These are phyloP conservation scores for Esteya vermicola DNA, from an alignment of 2,329 filamentous ascomycete genomes.

Conservation along the genomic window DNA sequence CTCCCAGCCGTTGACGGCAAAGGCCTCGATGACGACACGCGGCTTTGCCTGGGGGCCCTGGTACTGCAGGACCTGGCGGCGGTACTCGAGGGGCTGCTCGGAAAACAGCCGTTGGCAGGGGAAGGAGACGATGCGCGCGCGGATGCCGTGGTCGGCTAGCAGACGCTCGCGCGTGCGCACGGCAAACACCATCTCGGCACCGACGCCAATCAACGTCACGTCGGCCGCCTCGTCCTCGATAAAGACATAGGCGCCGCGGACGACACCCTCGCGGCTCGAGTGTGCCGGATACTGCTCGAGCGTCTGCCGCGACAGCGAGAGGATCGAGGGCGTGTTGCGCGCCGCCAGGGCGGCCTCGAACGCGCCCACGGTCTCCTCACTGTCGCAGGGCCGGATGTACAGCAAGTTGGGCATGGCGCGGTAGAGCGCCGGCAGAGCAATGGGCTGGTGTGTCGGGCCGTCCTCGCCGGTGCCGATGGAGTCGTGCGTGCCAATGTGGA, in stretches of 20 bases:
- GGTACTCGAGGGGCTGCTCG: conserved; percentile 18
- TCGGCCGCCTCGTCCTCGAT: conserved; percentile 17
- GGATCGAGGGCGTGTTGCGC: conserved; percentile 22
- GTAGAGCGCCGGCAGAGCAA: conserved; percentile 41
- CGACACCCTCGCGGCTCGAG: conserved; percentile 19
- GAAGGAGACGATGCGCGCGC: conserved; percentile 21
- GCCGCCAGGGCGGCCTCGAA: conserved; percentile 23
- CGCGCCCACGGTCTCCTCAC: conserved; percentile 42
- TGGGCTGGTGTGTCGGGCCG: conserved; percentile 48
- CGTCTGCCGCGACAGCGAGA: conserved; percentile 27
- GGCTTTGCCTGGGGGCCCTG: conserved; percentile 16
- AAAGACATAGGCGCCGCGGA: conserved; percentile 26
- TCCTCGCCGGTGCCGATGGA: conserved; percentile 45
- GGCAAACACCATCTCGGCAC: conserved; percentile 24
- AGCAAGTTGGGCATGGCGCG: conserved; percentile 48
- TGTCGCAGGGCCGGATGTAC: conserved; percentile 45
- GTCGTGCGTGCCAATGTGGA: conserved; percentile 49
- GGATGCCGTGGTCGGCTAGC: conserved; percentile 14
- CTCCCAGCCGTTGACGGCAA: conserved; percentile 38
- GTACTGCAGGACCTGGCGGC: conserved; percentile 23
- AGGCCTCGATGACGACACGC: conserved; percentile 35
- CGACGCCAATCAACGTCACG: conserved; percentile 24
- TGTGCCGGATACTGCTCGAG: conserved; percentile 19
- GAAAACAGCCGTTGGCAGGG: conserved; percentile 23
- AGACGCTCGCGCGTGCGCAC: conserved; percentile 23